Percentiles rank a stretch among this genome's conserved stretches.
phyloP scores from a whole-genome alignment of 2,329 filamentous ascomycete genomes.

The Paecilomyces dactylethromorphus region DNA sequence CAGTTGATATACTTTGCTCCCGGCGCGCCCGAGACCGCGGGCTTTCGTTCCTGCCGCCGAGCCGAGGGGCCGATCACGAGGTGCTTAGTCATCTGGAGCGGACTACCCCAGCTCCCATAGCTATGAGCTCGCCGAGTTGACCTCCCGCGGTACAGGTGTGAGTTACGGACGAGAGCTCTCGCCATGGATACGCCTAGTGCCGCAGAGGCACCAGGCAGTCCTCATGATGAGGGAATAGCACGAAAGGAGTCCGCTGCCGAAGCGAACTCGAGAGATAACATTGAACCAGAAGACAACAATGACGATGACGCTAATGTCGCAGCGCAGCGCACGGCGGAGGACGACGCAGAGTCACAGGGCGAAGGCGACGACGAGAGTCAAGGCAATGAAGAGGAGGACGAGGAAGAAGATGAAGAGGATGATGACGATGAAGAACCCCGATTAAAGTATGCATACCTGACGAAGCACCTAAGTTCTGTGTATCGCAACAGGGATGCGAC shows the following conservation, averaged over 20 bases:
- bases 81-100: conserved; percentile 3
- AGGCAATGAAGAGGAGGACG: conserved; percentile 41
- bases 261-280: conserved; percentile 1
- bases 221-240: conserved; percentile 13
- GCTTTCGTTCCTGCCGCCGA: background rate
- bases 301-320: conserved; percentile 3
- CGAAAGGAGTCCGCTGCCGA: conserved; percentile 11
- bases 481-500: conserved; percentile 96
- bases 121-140: background rate
- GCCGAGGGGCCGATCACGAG: background rate
- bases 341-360: conserved; percentile 16
- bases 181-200: conserved; percentile 34
- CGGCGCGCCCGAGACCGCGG: conserved; percentile 8
- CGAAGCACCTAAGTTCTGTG: conserved; percentile 67
- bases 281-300: background rate
- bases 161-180: conserved; percentile 18
- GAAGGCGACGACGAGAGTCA: conserved; percentile 6
- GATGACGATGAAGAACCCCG: conserved; percentile 90
- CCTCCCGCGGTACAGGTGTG: background rate
- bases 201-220: conserved; percentile 18
- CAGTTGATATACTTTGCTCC: conserved; percentile 7
- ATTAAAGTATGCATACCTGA: conserved; percentile 86
- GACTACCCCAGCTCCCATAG: conserved; percentile 9
- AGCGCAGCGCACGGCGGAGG: conserved; percentile 11
- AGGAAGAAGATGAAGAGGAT: conserved; percentile 65